Evolutionary conservation across 805 yeast species (phyloP).

Genomic region (Wickerhamomyces chambardii): DNA sequence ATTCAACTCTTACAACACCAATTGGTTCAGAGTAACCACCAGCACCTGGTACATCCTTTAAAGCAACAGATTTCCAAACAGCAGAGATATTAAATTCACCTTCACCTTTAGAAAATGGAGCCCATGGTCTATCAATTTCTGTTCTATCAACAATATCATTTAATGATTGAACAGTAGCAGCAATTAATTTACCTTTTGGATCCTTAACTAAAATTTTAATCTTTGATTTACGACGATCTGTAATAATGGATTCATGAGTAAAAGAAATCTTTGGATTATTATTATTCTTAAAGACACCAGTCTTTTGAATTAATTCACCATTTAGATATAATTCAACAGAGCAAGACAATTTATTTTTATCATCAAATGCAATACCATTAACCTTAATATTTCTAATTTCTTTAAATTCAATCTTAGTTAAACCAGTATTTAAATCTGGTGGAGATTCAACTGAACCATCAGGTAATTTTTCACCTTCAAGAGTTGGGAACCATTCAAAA

Average conservation of each 20-base stretch:
- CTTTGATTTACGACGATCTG: slow-evolving; percentile 63
- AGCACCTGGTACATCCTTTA: slow-evolving; percentile 58
- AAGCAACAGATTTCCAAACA: slow-evolving; percentile 79
- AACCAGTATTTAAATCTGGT: slow-evolving; percentile 93
- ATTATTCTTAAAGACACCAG: slow-evolving; percentile 49
- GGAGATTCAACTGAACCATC: slow-evolving; percentile 83
- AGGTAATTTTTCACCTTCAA: slow-evolving; percentile 45
- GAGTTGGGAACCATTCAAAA: slow-evolving; percentile 67
- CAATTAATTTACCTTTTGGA: slow-evolving; percentile 45
- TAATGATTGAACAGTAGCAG: slow-evolving; percentile 49
- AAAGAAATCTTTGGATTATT: slow-evolving; percentile 62
- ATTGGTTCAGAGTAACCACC: slow-evolving; percentile 90
- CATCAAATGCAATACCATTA: slow-evolving; percentile 1
- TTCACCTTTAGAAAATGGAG: slow-evolving; percentile 53
- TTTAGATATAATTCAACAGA: slow-evolving; percentile 67
- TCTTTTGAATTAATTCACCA: slow-evolving; percentile 47
- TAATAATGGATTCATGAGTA: slow-evolving; percentile 56
- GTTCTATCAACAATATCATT: slow-evolving; percentile 68
- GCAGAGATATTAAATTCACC: slow-evolving; percentile 70
- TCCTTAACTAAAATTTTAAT: slow-evolving; percentile 61
- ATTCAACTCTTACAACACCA: slow-evolving; percentile 74
- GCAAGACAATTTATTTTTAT: slow-evolving; percentile 46
- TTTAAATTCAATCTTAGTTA: slow-evolving; percentile 56
- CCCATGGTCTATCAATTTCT: slow-evolving; percentile 73
- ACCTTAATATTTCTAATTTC: slow-evolving; percentile 42